These are phyloP conservation scores for Fusarium duplospermum DNA, from an alignment of 2,329 filamentous ascomycete genomes.

Conservation along the genomic window DNA sequence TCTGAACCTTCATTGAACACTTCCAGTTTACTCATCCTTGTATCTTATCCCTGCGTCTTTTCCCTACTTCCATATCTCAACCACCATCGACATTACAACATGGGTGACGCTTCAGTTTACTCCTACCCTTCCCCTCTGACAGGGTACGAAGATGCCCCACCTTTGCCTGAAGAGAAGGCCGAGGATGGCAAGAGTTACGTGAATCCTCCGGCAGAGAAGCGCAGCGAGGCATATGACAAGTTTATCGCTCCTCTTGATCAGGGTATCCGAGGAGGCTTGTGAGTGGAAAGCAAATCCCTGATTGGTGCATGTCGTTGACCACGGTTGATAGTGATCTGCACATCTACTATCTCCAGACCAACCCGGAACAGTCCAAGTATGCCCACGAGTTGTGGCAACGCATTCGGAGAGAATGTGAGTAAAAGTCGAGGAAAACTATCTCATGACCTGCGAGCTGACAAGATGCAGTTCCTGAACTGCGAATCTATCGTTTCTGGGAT, in stretches of 20 bases:
- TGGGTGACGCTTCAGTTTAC: slow-evolving; percentile 36
- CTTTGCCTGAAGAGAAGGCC: slow-evolving; percentile 67
- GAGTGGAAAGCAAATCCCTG: slow-evolving; percentile 43
- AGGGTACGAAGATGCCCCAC: slow-evolving; percentile 67
- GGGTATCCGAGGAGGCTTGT: slow-evolving; percentile 77
- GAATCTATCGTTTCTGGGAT: slow-evolving; percentile 84
- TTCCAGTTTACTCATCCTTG: background rate
- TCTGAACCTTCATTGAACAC: background rate
- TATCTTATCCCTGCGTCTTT: background rate
- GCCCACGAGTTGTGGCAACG: slow-evolving; percentile 81
- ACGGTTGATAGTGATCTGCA: slow-evolving; percentile 73
- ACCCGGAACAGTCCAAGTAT: slow-evolving; percentile 71
- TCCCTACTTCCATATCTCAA: background rate
- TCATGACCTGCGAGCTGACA: background rate
- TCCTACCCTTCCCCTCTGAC: slow-evolving; percentile 61
- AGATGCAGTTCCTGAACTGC: slow-evolving; percentile 79
- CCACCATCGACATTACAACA: background rate
- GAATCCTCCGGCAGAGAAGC: slow-evolving; percentile 70
- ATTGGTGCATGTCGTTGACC: background rate
- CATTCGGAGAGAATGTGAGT: slow-evolving; percentile 81
- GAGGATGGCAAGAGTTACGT: slow-evolving; percentile 82
- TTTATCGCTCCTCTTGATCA: slow-evolving; percentile 78
- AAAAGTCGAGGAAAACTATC: accelerated
- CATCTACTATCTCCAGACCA: slow-evolving; percentile 81
- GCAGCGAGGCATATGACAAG: slow-evolving; percentile 75